Evolutionary conservation across 768 basidiomycete genomes (phyloP).

Genomic region (Mycena leptocephala): DNA sequence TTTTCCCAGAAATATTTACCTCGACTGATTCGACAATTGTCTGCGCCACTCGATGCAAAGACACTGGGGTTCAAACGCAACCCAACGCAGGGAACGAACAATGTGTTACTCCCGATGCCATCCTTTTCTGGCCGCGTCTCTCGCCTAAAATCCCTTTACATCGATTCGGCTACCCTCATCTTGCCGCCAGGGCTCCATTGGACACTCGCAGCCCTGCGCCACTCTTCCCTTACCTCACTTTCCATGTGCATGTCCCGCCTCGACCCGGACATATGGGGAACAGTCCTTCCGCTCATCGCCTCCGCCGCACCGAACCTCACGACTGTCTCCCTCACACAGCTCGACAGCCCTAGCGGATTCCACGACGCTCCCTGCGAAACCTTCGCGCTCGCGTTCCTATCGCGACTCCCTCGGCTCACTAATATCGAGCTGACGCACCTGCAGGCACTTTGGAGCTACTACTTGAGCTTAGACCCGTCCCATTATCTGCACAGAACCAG

Average conservation of each 20-base stretch:
- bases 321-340: neutral
- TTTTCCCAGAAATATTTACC: neutral
- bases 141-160: neutral
- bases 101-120: neutral
- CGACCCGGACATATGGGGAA: neutral
- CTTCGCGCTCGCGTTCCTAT: neutral
- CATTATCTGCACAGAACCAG: too few species aligned
- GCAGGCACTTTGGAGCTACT: neutral
- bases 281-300: neutral
- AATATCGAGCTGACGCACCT: neutral
- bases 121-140: neutral
- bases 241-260: neutral
- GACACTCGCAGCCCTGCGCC: constrained; percentile 5
- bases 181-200: neutral
- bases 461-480: too few species aligned
- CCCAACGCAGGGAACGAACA: neutral
- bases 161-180: neutral
- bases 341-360: neutral
- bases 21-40: neutral
- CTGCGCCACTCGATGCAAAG: neutral
- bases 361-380: neutral
- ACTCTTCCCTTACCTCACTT: neutral
- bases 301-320: neutral
- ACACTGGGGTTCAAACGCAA: neutral
- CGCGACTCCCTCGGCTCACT: neutral